phyloP scores from a whole-genome alignment of 306 rosid genomes.

The Luffa aegyptiaca region DNA sequence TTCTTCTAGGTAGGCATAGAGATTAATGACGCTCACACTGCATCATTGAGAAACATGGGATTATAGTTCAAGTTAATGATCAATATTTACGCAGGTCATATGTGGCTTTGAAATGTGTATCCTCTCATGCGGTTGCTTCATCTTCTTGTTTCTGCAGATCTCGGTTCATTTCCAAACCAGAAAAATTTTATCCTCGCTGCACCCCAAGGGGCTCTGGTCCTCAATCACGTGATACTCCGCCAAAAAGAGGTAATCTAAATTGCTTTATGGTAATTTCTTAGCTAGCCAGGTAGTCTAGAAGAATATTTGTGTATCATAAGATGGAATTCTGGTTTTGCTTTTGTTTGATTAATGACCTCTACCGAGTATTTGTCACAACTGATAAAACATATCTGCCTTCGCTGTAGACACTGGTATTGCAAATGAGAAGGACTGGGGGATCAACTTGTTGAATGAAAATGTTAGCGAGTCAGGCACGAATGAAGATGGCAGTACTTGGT shows the following conservation, averaged over 20 bases:
- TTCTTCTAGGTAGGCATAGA: not conserved
- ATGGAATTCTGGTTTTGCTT: not conserved
- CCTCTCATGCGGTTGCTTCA: not conserved
- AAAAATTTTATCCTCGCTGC: conserved; percentile 64
- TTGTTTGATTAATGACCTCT: conserved; percentile 1
- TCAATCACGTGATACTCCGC: conserved; percentile 92
- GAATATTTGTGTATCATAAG: not conserved
- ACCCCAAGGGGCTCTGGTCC: conserved; percentile 64
- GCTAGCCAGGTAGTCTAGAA: not conserved
- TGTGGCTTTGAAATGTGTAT: not conserved
- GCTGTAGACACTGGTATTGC: conserved; percentile 89
- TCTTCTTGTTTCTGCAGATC: conserved; percentile 36
- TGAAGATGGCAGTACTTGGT: conserved; percentile 97
- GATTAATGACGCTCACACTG: too few relatives aligned
- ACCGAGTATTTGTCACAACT: not conserved
- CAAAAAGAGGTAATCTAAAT: conserved; percentile 62
- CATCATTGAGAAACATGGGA: not conserved
- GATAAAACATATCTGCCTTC: not conserved
- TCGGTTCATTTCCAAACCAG: conserved; percentile 38
- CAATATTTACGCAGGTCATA: not conserved
- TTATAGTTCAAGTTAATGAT: not conserved
- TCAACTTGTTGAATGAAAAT: conserved; percentile 61
- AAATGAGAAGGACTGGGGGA: conserved; percentile 95
- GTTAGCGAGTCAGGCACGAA: conserved; percentile 78
- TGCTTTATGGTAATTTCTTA: not conserved